Conservation (phyloP, 805 yeast genomes). For the Wickerhamiella dianesei region DNA sequence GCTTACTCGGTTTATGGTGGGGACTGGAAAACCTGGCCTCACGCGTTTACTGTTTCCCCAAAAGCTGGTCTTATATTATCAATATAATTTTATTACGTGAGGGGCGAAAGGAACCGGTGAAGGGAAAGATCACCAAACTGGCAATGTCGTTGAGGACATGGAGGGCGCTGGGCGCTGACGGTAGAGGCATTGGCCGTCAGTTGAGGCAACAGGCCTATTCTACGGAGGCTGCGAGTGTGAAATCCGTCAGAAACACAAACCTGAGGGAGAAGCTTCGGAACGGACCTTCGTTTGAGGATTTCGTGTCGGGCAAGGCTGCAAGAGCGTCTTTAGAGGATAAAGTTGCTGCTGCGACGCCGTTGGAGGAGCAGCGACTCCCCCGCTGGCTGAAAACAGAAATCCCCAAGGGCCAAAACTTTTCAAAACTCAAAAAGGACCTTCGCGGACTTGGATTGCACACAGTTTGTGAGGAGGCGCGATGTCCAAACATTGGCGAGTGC, state of each 20-base stretch:
- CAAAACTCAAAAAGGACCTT: conserved; percentile 70
- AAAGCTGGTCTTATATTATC: too few relatives aligned
- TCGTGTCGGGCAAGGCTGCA: conserved; percentile 68
- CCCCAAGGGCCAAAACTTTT: conserved; percentile 84
- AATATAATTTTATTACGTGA: neutral
- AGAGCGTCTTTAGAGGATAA: conserved; percentile 48
- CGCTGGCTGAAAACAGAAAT: conserved; percentile 90
- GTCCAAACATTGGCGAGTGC: conserved; percentile 99
- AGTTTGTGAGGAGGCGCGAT: conserved; percentile 96
- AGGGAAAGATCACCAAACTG: neutral
- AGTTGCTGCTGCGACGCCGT: conserved; percentile 29
- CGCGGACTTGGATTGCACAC: conserved; percentile 82
- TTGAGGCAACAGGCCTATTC: neutral
- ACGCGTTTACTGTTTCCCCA: neutral
- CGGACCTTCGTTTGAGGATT: conserved; percentile 93
- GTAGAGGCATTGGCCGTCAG: neutral
- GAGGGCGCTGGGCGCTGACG: neutral
- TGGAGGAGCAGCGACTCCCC: conserved; percentile 51
- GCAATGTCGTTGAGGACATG: neutral
- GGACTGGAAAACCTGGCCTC: too few relatives aligned
- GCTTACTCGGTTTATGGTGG: neutral
- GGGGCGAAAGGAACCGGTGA: neutral
- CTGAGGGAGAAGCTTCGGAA: conserved; percentile 58
- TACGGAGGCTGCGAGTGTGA: conserved; percentile 2
- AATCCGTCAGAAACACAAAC: conserved; percentile 10